Evolutionary conservation across 345 rosid genomes (phyloP).

Genomic region (Populus alba): DNA sequence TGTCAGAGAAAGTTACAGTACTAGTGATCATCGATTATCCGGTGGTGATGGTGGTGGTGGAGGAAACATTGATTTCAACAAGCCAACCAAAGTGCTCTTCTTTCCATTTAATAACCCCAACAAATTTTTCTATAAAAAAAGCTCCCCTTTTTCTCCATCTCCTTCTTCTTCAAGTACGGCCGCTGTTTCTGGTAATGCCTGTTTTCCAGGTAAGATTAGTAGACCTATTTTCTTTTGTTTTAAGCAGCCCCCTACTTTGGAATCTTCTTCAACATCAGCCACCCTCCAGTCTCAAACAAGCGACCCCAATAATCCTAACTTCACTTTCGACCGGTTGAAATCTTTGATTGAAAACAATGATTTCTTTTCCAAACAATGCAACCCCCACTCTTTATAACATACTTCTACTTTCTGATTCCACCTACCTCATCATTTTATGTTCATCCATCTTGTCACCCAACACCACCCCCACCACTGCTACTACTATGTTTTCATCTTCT

Average conservation of each 20-base stretch:
- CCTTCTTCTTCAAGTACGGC: constrained; percentile 1
- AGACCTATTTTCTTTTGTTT: constrained; percentile 32
- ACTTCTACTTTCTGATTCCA: neutral
- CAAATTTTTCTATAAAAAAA: constrained; percentile 8
- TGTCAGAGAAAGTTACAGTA: neutral
- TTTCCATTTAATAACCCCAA: constrained; percentile 17
- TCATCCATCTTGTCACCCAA: neutral
- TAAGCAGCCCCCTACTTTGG: constrained; percentile 23
- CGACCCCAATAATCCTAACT: constrained; percentile 50
- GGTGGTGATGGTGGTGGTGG: neutral
- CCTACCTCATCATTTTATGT: neutral
- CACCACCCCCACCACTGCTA: no score
- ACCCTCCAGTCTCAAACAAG: constrained; percentile 14
- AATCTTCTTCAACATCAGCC: constrained; percentile 34
- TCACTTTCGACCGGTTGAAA: constrained; percentile 42
- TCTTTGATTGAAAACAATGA: constrained; percentile 49
- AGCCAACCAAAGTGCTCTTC: constrained; percentile 17
- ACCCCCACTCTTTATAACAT: constrained; percentile 29
- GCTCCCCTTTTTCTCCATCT: neutral
- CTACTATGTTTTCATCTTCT: neutral
- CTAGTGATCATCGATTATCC: neutral
- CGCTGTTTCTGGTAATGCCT: neutral
- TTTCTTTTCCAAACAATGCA: constrained; percentile 53
- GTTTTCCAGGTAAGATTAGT: constrained; percentile 11
- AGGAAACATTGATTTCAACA: neutral